Conservation (phyloP, 2,329 filamentous ascomycete genomes). For the Pseudogymnoascus sp. region DNA sequence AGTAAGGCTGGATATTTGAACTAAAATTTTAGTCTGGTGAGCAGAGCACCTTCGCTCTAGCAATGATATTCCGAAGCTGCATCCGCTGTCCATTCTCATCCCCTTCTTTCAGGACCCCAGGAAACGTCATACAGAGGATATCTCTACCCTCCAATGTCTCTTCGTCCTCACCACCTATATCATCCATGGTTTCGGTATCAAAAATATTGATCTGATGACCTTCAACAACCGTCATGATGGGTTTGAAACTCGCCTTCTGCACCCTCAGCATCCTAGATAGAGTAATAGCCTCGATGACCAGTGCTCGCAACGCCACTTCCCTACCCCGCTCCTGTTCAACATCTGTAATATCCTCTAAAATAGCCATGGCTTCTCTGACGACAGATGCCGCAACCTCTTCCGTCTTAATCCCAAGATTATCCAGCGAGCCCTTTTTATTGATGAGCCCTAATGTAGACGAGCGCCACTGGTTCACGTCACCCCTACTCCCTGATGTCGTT, state of each 20-base stretch:
- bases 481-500: constrained; percentile 35
- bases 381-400: constrained; percentile 36
- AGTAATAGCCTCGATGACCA: constrained; percentile 47
- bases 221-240: constrained; percentile 47
- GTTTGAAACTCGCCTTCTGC: constrained; percentile 51
- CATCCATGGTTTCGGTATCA: constrained; percentile 55
- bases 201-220: constrained; percentile 49
- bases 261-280: constrained; percentile 49
- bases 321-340: constrained; percentile 31
- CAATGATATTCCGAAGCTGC: constrained; percentile 55
- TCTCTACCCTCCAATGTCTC: constrained; percentile 44
- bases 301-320: constrained; percentile 45
- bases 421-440: constrained; percentile 41
- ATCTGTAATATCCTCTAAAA: constrained; percentile 42
- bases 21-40: constrained; percentile 22
- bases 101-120: constrained; percentile 56
- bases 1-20: background rate
- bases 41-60: constrained; percentile 60
- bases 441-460: constrained; percentile 55
- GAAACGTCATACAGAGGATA: constrained; percentile 57
- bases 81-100: constrained; percentile 56
- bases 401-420: constrained; percentile 42
- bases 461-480: constrained; percentile 58
- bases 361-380: constrained; percentile 39
- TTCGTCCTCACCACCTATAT: constrained; percentile 55